Conservation (phyloP, 2,329 filamentous ascomycete genomes). For the Metarhizium rileyi region DNA sequence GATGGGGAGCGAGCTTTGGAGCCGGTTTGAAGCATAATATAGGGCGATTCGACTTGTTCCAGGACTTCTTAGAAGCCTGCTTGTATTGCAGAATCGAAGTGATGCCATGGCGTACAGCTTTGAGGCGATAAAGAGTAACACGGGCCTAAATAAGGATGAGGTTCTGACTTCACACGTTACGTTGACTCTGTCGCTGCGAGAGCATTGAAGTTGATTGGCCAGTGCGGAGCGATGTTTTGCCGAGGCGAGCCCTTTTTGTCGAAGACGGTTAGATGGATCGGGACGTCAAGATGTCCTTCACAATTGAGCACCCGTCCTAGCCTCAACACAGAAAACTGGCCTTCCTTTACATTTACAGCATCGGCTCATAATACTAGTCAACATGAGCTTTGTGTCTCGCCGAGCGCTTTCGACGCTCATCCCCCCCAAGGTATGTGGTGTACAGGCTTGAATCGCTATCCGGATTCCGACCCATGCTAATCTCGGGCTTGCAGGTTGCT, state of each 20-base stretch:
- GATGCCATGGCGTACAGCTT: constrained; percentile 47
- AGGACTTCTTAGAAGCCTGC: constrained; percentile 41
- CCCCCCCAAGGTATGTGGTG: constrained; percentile 77
- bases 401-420: constrained; percentile 96
- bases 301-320: constrained; percentile 25
- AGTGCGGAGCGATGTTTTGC: constrained; percentile 32
- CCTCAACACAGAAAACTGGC: constrained; percentile 21
- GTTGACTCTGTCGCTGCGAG: constrained; percentile 11
- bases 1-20: constrained; percentile 41
- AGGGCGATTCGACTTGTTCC: constrained; percentile 26
- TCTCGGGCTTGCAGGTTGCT: constrained; percentile 48
- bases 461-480: constrained; percentile 12
- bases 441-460: not conserved
- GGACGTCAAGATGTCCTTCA: constrained; percentile 16
- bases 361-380: constrained; percentile 30
- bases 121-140: constrained; percentile 18
- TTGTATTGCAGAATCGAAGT: constrained; percentile 46
- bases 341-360: constrained; percentile 14
- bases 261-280: constrained; percentile 18
- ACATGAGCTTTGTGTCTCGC: constrained; percentile 87
- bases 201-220: constrained; percentile 30
- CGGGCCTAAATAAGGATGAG: constrained; percentile 6
- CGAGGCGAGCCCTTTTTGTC: constrained; percentile 42
- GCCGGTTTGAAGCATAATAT: constrained; percentile 40
- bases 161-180: constrained; percentile 9